phyloP scores from a whole-genome alignment of 192 early-diverging fungal species.

The Geranomyces variabilis region DNA sequence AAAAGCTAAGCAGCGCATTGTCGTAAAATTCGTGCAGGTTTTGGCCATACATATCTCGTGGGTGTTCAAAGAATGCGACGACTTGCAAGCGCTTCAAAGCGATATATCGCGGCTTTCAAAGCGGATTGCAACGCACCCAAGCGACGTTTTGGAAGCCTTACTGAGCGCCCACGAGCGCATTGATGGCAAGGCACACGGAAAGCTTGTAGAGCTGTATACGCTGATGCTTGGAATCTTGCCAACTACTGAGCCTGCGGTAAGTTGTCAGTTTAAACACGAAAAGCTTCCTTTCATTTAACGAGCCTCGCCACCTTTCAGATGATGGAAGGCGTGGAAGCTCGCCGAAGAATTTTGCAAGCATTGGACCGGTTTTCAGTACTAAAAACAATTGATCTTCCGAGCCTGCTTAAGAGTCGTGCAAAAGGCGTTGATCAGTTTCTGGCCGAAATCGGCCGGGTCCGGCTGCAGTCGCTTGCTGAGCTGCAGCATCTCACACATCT shows the following conservation, averaged over 20 bases:
- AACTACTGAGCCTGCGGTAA: too few species aligned
- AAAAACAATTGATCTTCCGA: background rate
- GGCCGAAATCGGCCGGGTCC: background rate
- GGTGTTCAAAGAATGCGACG: slow-evolving; percentile 2
- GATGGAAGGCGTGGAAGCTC: too few species aligned
- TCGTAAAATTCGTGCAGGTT: background rate
- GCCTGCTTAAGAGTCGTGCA: background rate
- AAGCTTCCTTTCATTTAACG: too few species aligned
- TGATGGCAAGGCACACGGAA: slow-evolving; percentile 2
- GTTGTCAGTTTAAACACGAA: too few species aligned
- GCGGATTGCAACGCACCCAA: slow-evolving; percentile 1
- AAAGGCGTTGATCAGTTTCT: background rate
- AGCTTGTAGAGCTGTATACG: slow-evolving; percentile 7
- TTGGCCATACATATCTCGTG: background rate
- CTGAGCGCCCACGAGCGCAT: background rate
- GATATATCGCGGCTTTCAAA: background rate
- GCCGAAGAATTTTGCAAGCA: background rate
- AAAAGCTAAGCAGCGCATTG: background rate
- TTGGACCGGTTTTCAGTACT: background rate
- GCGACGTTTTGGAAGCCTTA: background rate
- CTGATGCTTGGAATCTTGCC: background rate
- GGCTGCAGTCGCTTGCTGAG: background rate
- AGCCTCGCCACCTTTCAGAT: too few species aligned
- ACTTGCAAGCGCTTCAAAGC: background rate
- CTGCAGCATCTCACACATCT: background rate